phyloP scores from a whole-genome alignment of 805 yeast species.

The Candida lessepsii region DNA sequence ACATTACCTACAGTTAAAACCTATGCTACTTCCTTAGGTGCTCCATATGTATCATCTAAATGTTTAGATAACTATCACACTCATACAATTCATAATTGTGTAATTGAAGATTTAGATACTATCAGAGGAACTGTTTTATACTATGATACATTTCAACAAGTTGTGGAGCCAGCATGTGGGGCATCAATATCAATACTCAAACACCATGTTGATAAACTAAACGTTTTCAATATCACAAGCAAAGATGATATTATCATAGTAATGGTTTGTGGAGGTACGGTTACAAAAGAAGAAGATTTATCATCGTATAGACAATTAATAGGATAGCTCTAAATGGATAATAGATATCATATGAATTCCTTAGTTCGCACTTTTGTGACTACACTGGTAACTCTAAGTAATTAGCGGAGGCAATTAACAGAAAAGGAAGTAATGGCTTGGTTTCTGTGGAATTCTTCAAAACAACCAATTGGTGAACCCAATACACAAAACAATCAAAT shows the following conservation, averaged over 20 bases:
- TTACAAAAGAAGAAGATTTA: conserved; percentile 11
- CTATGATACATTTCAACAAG: conserved; percentile 21
- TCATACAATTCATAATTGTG: conserved; percentile 16
- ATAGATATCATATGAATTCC: conserved; percentile 5
- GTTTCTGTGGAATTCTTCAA: conserved; percentile 4
- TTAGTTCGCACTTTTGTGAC: not conserved
- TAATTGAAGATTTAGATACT: conserved; percentile 28
- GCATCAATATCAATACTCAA: conserved; percentile 22
- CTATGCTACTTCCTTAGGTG: conserved; percentile 26
- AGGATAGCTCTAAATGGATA: too few relatives aligned
- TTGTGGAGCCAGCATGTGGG: conserved; percentile 37
- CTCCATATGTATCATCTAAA: conserved; percentile 26
- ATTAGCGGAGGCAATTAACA: not conserved
- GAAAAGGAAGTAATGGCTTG: conserved; percentile 1
- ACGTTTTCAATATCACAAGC: conserved; percentile 12
- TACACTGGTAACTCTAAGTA: not conserved
- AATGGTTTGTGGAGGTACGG: conserved; percentile 32
- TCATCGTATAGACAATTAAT: conserved; percentile 5
- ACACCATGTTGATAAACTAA: conserved; percentile 13
- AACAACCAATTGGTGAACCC: too few relatives aligned
- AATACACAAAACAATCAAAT: too few relatives aligned
- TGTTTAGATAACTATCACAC: conserved; percentile 18
- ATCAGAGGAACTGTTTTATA: conserved; percentile 21
- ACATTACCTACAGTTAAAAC: conserved; percentile 21
- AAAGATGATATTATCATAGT: conserved; percentile 26